Percentiles rank a stretch among this genome's conserved stretches.
These are phyloP conservation scores for Plasmodium malariae DNA, from an alignment of 169 alveolate genomes.

Conservation along the genomic window DNA sequence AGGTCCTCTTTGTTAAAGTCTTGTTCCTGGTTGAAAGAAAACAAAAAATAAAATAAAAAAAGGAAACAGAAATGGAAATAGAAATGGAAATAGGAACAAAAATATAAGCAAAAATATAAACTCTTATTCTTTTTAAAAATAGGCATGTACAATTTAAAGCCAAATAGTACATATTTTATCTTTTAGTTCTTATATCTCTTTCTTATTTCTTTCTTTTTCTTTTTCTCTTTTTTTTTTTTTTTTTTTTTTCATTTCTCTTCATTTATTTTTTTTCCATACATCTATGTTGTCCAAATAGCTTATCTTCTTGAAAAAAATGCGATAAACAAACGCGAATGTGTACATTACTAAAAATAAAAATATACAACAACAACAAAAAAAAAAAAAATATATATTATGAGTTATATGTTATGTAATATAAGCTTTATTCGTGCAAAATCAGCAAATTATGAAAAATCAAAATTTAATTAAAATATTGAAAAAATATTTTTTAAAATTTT, in stretches of 20 bases:
- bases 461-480: background rate
- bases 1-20: slow-evolving; percentile 19
- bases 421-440: too few species aligned
- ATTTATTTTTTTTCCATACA: slow-evolving; percentile 9
- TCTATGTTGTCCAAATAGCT: slow-evolving; percentile 49
- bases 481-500: background rate
- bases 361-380: background rate
- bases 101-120: too few species aligned
- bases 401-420: background rate
- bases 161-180: too few species aligned
- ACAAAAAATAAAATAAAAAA: slow-evolving; percentile 1
- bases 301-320: slow-evolving; percentile 36
- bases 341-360: slow-evolving; percentile 43
- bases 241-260: background rate
- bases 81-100: too few species aligned
- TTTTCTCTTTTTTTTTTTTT: background rate
- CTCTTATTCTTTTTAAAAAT: too few species aligned
- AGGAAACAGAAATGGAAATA: background rate
- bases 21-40: slow-evolving; percentile 19
- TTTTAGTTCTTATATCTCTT: background rate
- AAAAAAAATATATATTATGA: background rate
- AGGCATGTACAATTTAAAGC: background rate
- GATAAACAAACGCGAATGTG: slow-evolving; percentile 38
- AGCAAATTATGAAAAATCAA: background rate
- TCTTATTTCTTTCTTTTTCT: background rate